Base-by-base conservation (phyloP, 2,329 filamentous ascomycete species). In the Xylariomycetidae sp. region DNA sequence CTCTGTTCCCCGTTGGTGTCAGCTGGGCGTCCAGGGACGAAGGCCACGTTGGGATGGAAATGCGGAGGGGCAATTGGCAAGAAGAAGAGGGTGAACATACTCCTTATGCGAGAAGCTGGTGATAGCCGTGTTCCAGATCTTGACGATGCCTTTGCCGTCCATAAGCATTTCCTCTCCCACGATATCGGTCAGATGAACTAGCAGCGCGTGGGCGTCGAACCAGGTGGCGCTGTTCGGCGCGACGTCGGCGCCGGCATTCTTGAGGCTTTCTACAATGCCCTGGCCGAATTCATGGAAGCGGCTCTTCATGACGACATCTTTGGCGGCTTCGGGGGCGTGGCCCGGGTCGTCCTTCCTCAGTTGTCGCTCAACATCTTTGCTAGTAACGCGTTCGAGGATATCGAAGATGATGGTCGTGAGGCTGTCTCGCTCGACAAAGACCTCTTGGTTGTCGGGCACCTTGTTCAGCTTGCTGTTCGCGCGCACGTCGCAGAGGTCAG, bases 371-470 rank as follows among this genome's bases (percentile, higher is more conserved):
- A n/a, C n/a, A n/a, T n/a, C n/a, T n/a, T n/a, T n/a, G n/a, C n/a
- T n/a, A n/a, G n/a, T n/a, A n/a, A 94, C 81, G 35, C 85, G 82
- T 65, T 95, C 82, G 34, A 85, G 83, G 52, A 96, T 86, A 52
- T 96, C 90, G 59, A 95, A 74, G 49, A 95, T 89, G 57, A 95
- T 79, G 61, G 76, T 88, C 3, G 85, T 86, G 59, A 89, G 89
- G 31, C 87, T 88, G 42, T 83, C 73, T 44, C 76, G 72, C 56
- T 93, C 87, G 52, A 95, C 81, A 65, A 80, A 95, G 48, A 95
- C 83, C 68, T 95, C 90, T 65, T 96, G 89, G 59, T 93, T 85
- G 57, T 90, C 82, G 31, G 84, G 84, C 5, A 89, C 78, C 61
- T 87, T 74, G 43, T 84, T 79, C 47, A 88, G 72, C 34, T 74